phyloP scores from a whole-genome alignment of 78 protist species.

The Capsaspora owczarzaki region DNA sequence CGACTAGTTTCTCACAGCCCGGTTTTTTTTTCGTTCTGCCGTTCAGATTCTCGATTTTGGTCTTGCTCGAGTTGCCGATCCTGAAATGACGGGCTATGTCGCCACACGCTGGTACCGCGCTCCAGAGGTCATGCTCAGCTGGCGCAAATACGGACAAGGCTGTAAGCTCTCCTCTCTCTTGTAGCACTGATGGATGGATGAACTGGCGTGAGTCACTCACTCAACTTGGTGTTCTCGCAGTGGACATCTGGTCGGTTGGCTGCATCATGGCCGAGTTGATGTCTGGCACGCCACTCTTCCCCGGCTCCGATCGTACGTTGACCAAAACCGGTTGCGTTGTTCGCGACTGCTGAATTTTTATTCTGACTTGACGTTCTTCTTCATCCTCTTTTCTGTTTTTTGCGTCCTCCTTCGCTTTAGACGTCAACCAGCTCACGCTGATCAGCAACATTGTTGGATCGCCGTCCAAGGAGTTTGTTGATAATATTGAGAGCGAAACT shows the following conservation, averaged over 20 bases:
- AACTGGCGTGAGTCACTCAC: not conserved
- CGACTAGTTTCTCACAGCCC: not conserved
- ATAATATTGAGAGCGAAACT: slow-evolving; percentile 1
- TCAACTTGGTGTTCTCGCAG: not conserved
- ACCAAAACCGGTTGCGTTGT: too few relatives aligned
- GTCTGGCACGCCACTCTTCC: slow-evolving; percentile 22
- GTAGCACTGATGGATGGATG: not conserved
- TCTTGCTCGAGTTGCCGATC: slow-evolving; percentile 49
- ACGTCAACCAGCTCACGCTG: slow-evolving; percentile 5
- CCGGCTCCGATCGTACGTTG: slow-evolving; percentile 13
- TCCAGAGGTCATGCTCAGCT: slow-evolving; percentile 74
- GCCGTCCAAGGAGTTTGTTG: not conserved
- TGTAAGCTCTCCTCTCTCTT: too few relatives aligned
- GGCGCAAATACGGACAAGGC: not conserved
- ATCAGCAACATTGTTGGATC: not conserved
- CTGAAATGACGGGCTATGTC: slow-evolving; percentile 76
- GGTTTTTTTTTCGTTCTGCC: not conserved
- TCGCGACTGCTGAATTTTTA: not conserved
- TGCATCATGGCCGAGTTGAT: slow-evolving; percentile 42
- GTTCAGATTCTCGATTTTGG: slow-evolving; percentile 54
- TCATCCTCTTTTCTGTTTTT: not conserved
- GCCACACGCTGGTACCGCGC: slow-evolving; percentile 96
- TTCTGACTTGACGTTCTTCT: not conserved
- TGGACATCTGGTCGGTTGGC: slow-evolving; percentile 44
- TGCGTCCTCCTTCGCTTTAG: not conserved